phyloP scores from a whole-genome alignment of 129 eudicot species.

The Centella asiatica region DNA sequence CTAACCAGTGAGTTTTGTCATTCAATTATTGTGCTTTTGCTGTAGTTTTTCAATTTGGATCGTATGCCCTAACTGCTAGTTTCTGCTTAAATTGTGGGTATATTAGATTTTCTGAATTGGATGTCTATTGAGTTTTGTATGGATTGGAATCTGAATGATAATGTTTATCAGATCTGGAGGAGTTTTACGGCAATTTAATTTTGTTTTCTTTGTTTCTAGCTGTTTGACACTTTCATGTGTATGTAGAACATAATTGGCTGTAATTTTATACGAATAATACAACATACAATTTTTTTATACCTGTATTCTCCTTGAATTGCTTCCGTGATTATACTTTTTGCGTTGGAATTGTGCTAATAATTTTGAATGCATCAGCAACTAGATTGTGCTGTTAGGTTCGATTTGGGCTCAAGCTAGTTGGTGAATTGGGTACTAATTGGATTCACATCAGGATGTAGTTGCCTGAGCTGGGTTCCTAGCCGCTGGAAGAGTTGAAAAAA shows the following conservation, averaged over 20 bases:
- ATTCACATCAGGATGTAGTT: neutral
- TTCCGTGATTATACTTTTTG: no score
- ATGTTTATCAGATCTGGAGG: slow-evolving; percentile 3
- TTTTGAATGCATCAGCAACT: no score
- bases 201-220: neutral
- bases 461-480: neutral
- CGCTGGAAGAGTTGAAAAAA: neutral
- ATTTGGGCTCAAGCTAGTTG: neutral
- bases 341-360: no score
- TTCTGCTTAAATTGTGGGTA: no score
- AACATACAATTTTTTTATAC: no score
- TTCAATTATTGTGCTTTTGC: neutral
- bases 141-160: neutral
- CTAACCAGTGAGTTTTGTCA: slow-evolving; percentile 50
- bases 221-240: slow-evolving; percentile 15
- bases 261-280: no score
- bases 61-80: neutral
- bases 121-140: neutral
- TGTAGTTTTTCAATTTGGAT: slow-evolving; percentile 4
- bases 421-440: no score
- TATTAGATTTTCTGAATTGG: no score
- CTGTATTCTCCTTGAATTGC: no score
- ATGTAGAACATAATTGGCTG: neutral
- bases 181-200: neutral
- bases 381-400: no score